Conservation (phyloP, 2,329 filamentous ascomycete species). For the Aspergillus ochraceoroseus region DNA sequence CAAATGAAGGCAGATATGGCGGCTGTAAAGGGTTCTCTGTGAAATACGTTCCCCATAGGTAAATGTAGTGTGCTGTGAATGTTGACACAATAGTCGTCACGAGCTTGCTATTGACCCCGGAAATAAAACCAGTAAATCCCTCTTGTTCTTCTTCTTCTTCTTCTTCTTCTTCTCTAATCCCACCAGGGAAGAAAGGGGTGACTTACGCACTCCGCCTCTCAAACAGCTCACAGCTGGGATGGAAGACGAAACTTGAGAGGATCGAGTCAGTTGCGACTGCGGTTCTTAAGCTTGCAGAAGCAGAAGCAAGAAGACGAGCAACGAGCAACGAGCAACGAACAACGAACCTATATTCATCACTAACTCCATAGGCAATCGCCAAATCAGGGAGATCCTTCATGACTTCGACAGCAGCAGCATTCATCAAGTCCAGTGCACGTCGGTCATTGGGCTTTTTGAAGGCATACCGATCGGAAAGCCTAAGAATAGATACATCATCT, state of each 20-base stretch:
- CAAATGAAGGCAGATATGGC: conserved; percentile 76
- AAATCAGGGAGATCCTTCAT: conserved; percentile 80
- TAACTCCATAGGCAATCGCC: conserved; percentile 83
- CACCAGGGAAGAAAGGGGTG: neutral
- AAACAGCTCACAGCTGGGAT: conserved; percentile 75
- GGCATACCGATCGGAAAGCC: conserved; percentile 73
- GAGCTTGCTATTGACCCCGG: conserved; percentile 62
- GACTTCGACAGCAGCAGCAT: conserved; percentile 78
- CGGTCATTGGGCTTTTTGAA: conserved; percentile 93
- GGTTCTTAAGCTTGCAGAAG: neutral
- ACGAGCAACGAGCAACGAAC: no score
- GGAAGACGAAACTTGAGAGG: conserved; percentile 71
- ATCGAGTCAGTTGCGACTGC: neutral
- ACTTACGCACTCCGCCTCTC: conserved; percentile 72
- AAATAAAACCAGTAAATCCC: no score
- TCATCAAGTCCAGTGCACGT: conserved; percentile 88
- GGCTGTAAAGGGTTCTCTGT: conserved; percentile 63
- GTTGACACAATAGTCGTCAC: conserved; percentile 86
- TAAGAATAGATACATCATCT: conserved; percentile 38
- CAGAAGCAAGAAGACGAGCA: no score
- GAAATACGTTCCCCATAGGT: conserved; percentile 73
- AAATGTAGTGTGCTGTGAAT: conserved; percentile 86
- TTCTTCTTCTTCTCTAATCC: no score
- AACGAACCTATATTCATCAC: conserved; percentile 73
- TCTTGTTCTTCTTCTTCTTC: no score